A percentile compares a stretch with the other conserved stretches of the same genome.
These are phyloP conservation scores for Thielaviopsis punctulata DNA, from an alignment of 2,329 filamentous ascomycete genomes.

Conservation along the genomic window DNA sequence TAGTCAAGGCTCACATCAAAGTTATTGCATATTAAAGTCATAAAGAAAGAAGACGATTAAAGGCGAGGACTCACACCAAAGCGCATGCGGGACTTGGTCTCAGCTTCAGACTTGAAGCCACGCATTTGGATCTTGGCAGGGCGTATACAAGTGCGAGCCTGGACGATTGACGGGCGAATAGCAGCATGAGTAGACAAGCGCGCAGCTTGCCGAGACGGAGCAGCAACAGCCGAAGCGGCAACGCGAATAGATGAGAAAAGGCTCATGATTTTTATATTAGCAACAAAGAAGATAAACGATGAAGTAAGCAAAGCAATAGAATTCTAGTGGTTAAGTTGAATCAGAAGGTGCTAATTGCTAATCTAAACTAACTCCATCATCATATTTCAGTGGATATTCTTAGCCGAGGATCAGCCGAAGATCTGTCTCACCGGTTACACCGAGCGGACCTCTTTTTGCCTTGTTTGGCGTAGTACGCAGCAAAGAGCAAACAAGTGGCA, in stretches of 20 bases:
- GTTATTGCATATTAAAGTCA: no score
- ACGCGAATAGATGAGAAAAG: not conserved
- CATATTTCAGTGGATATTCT: not conserved
- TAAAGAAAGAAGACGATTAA: not conserved
- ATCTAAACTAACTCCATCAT: not conserved
- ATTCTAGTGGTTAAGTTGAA: not conserved
- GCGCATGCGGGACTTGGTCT: slow-evolving; percentile 40
- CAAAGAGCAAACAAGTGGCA: not conserved
- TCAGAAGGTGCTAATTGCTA: not conserved
- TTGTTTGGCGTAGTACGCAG: not conserved
- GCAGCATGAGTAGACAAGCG: slow-evolving; percentile 8
- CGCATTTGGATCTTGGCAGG: slow-evolving; percentile 3
- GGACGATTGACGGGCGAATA: not conserved
- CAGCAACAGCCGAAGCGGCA: not conserved
- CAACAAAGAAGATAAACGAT: not conserved
- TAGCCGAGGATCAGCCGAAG: not conserved
- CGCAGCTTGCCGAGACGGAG: slow-evolving; percentile 1
- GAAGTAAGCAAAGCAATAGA: not conserved
- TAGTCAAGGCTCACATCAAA: not conserved
- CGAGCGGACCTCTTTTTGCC: slow-evolving; percentile 8
- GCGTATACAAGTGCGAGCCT: not conserved
- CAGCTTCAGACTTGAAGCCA: slow-evolving; percentile 37
- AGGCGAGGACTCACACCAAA: slow-evolving; percentile 34
- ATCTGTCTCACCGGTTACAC: slow-evolving; percentile 3
- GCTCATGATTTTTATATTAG: not conserved